A percentile compares a stretch with the other conserved stretches of the same genome.
Evolutionary conservation across 1,139 yeast genomes (phyloP).

Genomic region (Suhomyces terraborum): DNA sequence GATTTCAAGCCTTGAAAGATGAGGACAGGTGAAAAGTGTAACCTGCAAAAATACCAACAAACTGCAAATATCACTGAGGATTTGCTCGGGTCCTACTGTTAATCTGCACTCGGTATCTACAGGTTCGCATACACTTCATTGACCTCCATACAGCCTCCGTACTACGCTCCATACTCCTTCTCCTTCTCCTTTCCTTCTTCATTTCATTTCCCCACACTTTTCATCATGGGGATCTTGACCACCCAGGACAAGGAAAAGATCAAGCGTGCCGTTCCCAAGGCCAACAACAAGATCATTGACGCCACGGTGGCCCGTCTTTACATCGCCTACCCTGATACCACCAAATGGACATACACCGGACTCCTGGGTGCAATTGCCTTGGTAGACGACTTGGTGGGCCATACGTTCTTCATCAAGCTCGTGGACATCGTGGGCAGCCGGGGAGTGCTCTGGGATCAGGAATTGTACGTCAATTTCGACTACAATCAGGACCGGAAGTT

Average conservation of each 20-base stretch:
- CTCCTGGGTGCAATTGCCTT: conserved; percentile 82
- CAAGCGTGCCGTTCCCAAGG: conserved; percentile 85
- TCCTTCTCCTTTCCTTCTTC: too few relatives aligned
- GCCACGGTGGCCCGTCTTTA: conserved; percentile 89
- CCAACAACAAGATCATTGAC: conserved; percentile 83
- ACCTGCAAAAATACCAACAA: conserved; percentile 2
- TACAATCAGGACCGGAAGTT: conserved; percentile 92
- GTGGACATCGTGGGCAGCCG: conserved; percentile 80
- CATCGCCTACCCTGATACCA: conserved; percentile 83
- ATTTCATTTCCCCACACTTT: background rate
- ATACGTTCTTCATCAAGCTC: conserved; percentile 84
- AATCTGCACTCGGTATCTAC: too few relatives aligned
- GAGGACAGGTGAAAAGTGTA: background rate
- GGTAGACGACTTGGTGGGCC: conserved; percentile 92
- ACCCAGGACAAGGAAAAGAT: conserved; percentile 81
- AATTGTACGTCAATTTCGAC: conserved; percentile 80
- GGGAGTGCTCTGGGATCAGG: conserved; percentile 97
- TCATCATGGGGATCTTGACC: conserved; percentile 59
- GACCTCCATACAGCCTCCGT: too few relatives aligned
- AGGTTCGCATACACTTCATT: too few relatives aligned
- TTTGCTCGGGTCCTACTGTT: too few relatives aligned
- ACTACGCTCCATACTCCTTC: too few relatives aligned
- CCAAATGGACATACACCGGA: conserved; percentile 86
- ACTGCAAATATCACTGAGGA: too few relatives aligned
- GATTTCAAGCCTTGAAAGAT: background rate